Evolutionary conservation across 2,329 filamentous ascomycete species (phyloP).

Genomic region (Purpureocillium takamizusanense): DNA sequence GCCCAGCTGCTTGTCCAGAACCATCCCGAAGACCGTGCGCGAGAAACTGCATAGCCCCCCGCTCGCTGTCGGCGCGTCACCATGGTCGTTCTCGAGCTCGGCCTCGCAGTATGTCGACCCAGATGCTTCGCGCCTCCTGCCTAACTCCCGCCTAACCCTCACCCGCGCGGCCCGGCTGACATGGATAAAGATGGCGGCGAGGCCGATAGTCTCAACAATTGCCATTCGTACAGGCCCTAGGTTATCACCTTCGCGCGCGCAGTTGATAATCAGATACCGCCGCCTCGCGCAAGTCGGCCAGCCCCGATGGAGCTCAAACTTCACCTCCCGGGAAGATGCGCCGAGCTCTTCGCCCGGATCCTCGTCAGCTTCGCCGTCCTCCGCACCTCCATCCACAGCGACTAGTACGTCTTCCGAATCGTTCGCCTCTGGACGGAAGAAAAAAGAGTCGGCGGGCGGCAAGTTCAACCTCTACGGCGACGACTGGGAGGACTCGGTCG

Average conservation of each 20-base stretch:
- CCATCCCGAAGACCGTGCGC: too few relatives aligned
- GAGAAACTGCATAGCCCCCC: too few relatives aligned
- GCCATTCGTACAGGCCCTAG: too few relatives aligned
- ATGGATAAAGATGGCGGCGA: too few relatives aligned
- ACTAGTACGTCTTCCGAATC: neutral
- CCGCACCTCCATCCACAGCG: slow-evolving; percentile 6
- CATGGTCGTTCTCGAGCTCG: slow-evolving; percentile 7
- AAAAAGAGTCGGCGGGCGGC: slow-evolving; percentile 16
- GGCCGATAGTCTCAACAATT: too few relatives aligned
- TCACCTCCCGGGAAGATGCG: neutral
- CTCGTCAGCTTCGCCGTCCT: neutral
- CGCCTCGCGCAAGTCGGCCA: too few relatives aligned
- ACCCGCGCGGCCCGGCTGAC: too few relatives aligned
- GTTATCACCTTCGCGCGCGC: too few relatives aligned
- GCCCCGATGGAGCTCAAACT: too few relatives aligned
- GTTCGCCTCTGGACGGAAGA: slow-evolving; percentile 3
- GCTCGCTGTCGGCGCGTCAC: too few relatives aligned
- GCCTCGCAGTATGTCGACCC: slow-evolving; percentile 5
- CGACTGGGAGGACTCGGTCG: slow-evolving; percentile 34
- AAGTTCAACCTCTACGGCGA: slow-evolving; percentile 28
- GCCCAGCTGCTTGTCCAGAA: too few relatives aligned
- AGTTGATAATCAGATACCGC: too few relatives aligned
- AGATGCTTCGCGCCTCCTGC: neutral
- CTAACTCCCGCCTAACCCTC: neutral
- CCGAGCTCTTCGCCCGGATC: slow-evolving; percentile 1